phyloP scores from a whole-genome alignment of 768 basidiomycete genomes.

The Suillus plorans region DNA sequence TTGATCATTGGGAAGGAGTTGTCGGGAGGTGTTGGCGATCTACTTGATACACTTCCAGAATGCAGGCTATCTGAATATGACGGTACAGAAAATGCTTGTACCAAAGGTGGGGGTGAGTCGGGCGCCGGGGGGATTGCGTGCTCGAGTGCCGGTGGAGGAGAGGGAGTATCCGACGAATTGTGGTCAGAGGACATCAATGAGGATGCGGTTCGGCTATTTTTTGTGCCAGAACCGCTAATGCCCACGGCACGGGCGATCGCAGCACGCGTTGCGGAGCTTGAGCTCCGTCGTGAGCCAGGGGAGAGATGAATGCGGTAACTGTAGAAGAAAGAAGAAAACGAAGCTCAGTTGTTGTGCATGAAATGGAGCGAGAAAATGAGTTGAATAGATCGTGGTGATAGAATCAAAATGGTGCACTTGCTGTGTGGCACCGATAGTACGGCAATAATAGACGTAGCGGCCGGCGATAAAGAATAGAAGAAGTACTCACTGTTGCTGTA shows the following conservation, averaged over 20 bases:
- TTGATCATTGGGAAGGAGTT: slow-evolving; percentile 39
- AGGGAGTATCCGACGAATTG: slow-evolving; percentile 23
- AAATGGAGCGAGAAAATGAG: slow-evolving; percentile 7
- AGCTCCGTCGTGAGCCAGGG: slow-evolving; percentile 71
- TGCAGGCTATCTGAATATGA: slow-evolving; percentile 26
- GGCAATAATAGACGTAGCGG: slow-evolving; percentile 1
- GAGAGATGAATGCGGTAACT: slow-evolving; percentile 84
- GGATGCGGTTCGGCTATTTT: slow-evolving; percentile 26
- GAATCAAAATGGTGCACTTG: neutral
- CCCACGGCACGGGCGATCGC: slow-evolving; percentile 47
- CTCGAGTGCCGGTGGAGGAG: slow-evolving; percentile 45
- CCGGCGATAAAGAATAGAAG: slow-evolving; percentile 4
- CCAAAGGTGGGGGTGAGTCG: slow-evolving; percentile 55
- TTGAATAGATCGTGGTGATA: slow-evolving; percentile 11
- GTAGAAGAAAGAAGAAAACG: slow-evolving; percentile 15
- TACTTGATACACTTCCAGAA: slow-evolving; percentile 37
- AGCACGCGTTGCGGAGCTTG: slow-evolving; percentile 54
- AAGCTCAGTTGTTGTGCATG: slow-evolving; percentile 9
- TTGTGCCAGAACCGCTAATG: slow-evolving; percentile 18
- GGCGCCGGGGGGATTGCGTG: slow-evolving; percentile 46
- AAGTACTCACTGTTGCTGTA: slow-evolving; percentile 42
- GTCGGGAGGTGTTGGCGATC: slow-evolving; percentile 48
- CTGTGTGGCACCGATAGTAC: slow-evolving; percentile 8
- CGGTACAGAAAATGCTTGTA: slow-evolving; percentile 39
- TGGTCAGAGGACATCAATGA: slow-evolving; percentile 27